Conservation (phyloP, 2,329 filamentous ascomycete species). For the Cytospora piceicola region DNA sequence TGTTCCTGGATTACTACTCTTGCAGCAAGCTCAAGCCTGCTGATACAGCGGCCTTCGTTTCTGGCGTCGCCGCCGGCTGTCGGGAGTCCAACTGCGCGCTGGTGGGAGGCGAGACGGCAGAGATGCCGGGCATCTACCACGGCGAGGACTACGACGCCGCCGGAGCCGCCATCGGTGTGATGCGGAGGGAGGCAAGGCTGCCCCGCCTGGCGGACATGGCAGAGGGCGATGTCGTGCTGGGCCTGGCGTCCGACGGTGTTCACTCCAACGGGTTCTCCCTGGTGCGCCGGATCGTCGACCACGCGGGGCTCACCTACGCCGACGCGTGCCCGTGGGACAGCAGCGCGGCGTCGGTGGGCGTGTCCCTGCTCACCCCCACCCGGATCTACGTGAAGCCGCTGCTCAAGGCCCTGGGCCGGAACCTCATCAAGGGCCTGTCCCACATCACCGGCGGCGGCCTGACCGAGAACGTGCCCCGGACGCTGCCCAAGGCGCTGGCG, state of each 20-base stretch:
- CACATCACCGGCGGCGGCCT: constrained; percentile 97
- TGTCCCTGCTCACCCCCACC: constrained; percentile 83
- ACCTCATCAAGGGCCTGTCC: constrained; percentile 84
- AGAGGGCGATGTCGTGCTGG: constrained; percentile 82
- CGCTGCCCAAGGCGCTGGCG: constrained; percentile 78
- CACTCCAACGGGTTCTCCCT: constrained; percentile 98
- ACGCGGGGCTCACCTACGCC: constrained; percentile 70
- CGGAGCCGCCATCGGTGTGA: constrained; percentile 85
- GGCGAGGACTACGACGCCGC: constrained; percentile 91
- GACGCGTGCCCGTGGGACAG: constrained; percentile 77
- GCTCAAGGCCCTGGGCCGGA: constrained; percentile 64
- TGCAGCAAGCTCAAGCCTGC: constrained; percentile 84
- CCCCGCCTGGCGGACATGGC: constrained; percentile 77
- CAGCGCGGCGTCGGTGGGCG: constrained; percentile 60
- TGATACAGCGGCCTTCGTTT: constrained; percentile 81
- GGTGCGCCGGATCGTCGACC: constrained; percentile 85
- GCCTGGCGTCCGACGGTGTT: constrained; percentile 80
- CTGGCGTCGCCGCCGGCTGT: constrained; percentile 88
- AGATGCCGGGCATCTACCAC: constrained; percentile 96
- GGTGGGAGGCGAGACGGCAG: constrained; percentile 95
- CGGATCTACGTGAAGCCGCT: constrained; percentile 89
- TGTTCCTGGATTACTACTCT: constrained; percentile 98
- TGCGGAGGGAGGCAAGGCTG: constrained; percentile 70
- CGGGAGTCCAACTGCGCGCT: constrained; percentile 83
- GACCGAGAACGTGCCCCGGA: constrained; percentile 90